Base-by-base conservation (phyloP, 805 yeast genomes). In the Helenozyma rhizophorensis region DNA sequence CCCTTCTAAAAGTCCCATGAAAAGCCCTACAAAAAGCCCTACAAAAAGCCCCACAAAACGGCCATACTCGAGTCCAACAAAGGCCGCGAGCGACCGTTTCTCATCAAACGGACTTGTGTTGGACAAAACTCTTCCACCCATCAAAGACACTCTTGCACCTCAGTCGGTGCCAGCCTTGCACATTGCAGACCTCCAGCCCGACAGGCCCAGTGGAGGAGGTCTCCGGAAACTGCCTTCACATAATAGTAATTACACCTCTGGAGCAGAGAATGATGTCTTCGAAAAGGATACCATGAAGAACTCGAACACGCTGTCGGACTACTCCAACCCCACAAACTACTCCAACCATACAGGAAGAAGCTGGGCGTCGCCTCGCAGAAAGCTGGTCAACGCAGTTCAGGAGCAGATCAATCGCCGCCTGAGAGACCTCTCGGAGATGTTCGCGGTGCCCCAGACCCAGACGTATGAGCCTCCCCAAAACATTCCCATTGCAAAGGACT, bases 301-400 rank as follows among this genome's bases (percentile, higher is more conserved):
- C 34, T 42, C 45, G 18, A 34, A 29, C 27, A 31, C 32, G 14
- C 44, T 40, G 31, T 53, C 60, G 28, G 56, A 61, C 33, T 63
- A 62, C 39, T 62, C 68, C n/a, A 54, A 57, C 37, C 65, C 69
- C 2, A 62, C 69, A 17, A 60, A 55, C 31, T 60, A 57, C 34
- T 40, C 56, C 12, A 40, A 38, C 23, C 37, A 42, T 9, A 44
- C 50, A 8, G 60, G 55, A 25, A 48, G 70, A 28, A 60, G 60
- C 40, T 67, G 72, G 72, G 60, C 68, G 6, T 61, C 69, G n/a
- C 72, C 72, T 3, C 47, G 68, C 18, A 51, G 60, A 30, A 54
- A 52, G 38, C 62, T 57, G 39, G 45, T 58, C 24, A 47, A 47
- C 18, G 58, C 60, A 36, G 42, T 64, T 16, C 72, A 65, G 35